Evolutionary conservation across 768 basidiomycete species (phyloP).

Genomic region (Lactifluus hygrophoroides): DNA sequence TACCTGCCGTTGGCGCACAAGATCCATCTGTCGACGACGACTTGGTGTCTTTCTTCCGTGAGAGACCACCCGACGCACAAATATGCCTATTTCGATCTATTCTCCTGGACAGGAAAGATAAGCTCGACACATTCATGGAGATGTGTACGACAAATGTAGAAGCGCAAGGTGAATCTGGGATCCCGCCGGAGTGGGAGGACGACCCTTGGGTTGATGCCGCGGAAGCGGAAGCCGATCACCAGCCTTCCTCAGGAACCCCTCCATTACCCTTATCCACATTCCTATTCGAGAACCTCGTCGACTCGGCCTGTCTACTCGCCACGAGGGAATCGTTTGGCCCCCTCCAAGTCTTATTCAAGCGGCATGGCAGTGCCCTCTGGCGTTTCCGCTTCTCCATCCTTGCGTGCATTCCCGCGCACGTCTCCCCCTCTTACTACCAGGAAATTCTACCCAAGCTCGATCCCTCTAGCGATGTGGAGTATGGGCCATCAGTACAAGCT

Average conservation of each 20-base stretch:
- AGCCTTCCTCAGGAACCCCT: constrained; percentile 24
- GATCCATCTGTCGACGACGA: constrained; percentile 22
- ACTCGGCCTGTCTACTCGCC: constrained; percentile 58
- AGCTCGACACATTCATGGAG: constrained; percentile 63
- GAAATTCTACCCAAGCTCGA: constrained; percentile 60
- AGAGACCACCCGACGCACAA: constrained; percentile 51
- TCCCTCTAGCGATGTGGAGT: constrained; percentile 37
- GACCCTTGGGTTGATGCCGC: constrained; percentile 65
- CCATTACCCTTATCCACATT: constrained; percentile 56
- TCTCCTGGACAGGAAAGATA: constrained; percentile 62
- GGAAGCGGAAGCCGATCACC: constrained; percentile 23
- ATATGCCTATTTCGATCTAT: constrained; percentile 55
- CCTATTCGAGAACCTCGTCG: constrained; percentile 47
- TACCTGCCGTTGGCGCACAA: constrained; percentile 18
- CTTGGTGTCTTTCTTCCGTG: constrained; percentile 47
- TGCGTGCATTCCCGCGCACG: constrained; percentile 66
- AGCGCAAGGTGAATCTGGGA: constrained; percentile 26
- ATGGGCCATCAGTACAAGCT: constrained; percentile 23
- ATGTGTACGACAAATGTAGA: constrained; percentile 34
- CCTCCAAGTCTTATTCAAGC: constrained; percentile 47
- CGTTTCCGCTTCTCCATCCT: constrained; percentile 64
- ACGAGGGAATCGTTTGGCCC: constrained; percentile 49
- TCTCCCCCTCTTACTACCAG: constrained; percentile 51
- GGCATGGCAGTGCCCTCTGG: constrained; percentile 52
- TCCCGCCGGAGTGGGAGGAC: constrained; percentile 55